Evolutionary conservation across 345 rosid species (phyloP), one percentile per base, ranked within the genome.

Genomic region (Hevea brasiliensis): DNA sequence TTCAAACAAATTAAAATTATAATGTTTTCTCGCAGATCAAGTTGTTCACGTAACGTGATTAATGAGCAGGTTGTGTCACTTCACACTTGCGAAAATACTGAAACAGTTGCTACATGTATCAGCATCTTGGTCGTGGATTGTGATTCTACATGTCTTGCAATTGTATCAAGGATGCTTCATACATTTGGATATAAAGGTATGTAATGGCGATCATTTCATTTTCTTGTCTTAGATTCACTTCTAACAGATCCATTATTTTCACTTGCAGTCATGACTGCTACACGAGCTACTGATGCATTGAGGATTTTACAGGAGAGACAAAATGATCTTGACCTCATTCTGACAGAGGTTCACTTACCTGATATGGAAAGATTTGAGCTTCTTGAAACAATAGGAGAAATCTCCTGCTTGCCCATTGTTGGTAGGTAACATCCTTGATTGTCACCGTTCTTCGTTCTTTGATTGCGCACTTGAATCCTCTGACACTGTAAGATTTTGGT

Each of bases 311-410:
- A 60, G 47, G 79, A 80, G 55, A 76, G 67, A 65, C 68, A 65
- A 70, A 44, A 61, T 11, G 73, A 79, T 61, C 51, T 88, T 4
- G 83, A 82, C 71, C 85, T 87, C 65, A 66, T 90, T 29, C 78
- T 90, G 35, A 80, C 84, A 10, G 90, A 90, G 57, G 56, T 68
- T 40, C 61, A 70, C 64, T 75, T 87, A 71, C 84, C 85, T 48
- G 90, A 86, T 54, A 87, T 81, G 81, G 82, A 78, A 63, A 81
- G 80, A 74, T 84, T 80, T 29, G 79, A 86, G 74, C 79, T 88
- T 48, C 83, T 90, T 35, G 88, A 86, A 68, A 80, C 72, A 54
- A 4, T 87, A 14, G 71, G 71, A 65, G 21, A 55, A 58, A 60
- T 62, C 9, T 82, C 86, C 61, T 61, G 67, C 45, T 44, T 86